Evolutionary conservation across 768 basidiomycete genomes (phyloP), one percentile per base, ranked within the genome.

Genomic region (Kwoniella sp.): DNA sequence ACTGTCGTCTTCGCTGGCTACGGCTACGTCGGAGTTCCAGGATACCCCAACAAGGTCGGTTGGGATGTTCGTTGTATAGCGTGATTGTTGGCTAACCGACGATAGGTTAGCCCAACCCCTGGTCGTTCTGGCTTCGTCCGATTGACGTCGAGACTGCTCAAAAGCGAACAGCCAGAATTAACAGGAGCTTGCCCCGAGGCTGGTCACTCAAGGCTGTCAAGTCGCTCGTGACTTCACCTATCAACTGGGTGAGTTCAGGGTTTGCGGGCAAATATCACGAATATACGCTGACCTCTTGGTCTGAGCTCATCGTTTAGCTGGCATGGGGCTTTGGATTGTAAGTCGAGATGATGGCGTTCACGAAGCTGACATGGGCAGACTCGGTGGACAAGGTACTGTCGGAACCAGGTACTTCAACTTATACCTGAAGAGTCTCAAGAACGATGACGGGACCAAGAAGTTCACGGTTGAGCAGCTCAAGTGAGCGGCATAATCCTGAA

Each of bases 81-180:
- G 17, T 44, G 40, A 44, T 44, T 10, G 17, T 10, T 44, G 6
- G 33, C 33, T 33, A 6, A 44, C 17, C 17, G 40, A 44, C 40
- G 17, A 44, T 9, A 10, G 10, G 4, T 44, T 19, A 67, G 36
- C 73, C 69, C 1, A 72, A 67, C 36, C 72, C 74, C 6, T 67
- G 71, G 68, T 47, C 77, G 0, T 64, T 76, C 64, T 78, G 77
- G 77, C 67, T 76, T 63, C 59, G 61, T 13, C 50, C 58, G 12
- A 56, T 61, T 4, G 63, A 78, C 50, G 26, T 65, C 25, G 65
- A 67, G 8, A 65, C 76, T 29, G 77, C 74, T 9, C 10, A 37
- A 2, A 65, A 59, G 10, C 67, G 77, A 21, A 63, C 68, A 1
- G 44, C 60, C 13, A 69, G 65, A 26, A 72, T 72, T 66, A 61